phyloP scores from a whole-genome alignment of 1,284 basidiomycete species.

The Calocybe gambosa region DNA sequence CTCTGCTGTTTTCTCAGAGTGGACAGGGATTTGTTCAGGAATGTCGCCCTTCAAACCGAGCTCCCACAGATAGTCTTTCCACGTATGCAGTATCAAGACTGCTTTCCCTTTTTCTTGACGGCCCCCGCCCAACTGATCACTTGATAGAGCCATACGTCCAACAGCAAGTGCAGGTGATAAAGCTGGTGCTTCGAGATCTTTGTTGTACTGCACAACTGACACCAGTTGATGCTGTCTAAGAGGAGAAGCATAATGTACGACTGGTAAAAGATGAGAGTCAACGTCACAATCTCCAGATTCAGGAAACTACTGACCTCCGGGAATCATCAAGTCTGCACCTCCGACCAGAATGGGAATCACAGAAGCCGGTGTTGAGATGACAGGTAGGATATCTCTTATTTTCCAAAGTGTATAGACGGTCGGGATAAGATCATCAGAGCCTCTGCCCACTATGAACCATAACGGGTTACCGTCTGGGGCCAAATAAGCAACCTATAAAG shows the following conservation, averaged over 20 bases:
- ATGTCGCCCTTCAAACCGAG: slow-evolving; percentile 55
- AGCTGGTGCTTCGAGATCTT: slow-evolving; percentile 28
- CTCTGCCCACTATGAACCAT: slow-evolving; percentile 76
- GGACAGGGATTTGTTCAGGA: slow-evolving; percentile 35
- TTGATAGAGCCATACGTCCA: slow-evolving; percentile 59
- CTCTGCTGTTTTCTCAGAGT: slow-evolving; percentile 16
- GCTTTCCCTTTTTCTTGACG: slow-evolving; percentile 66
- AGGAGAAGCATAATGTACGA: slow-evolving; percentile 44
- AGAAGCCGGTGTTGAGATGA: slow-evolving; percentile 54
- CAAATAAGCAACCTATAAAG: slow-evolving; percentile 52
- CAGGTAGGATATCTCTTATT: slow-evolving; percentile 54
- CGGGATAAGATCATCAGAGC: slow-evolving; percentile 60
- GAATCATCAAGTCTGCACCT: slow-evolving; percentile 77
- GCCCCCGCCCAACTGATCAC: slow-evolving; percentile 30
- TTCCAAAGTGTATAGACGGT: slow-evolving; percentile 80
- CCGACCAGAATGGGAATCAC: slow-evolving; percentile 62
- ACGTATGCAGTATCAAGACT: slow-evolving; percentile 60
- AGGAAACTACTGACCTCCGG: slow-evolving; percentile 63
- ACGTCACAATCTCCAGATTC: slow-evolving; percentile 5
- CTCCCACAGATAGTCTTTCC: slow-evolving; percentile 68
- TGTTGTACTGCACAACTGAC: slow-evolving; percentile 47
- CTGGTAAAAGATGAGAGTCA: slow-evolving; percentile 35
- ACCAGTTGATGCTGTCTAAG: slow-evolving; percentile 49
- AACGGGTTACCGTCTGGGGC: slow-evolving; percentile 69
- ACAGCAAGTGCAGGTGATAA: slow-evolving; percentile 59